phyloP scores from a whole-genome alignment of 2,329 filamentous ascomycete genomes.

The Bipolaris cookei region DNA sequence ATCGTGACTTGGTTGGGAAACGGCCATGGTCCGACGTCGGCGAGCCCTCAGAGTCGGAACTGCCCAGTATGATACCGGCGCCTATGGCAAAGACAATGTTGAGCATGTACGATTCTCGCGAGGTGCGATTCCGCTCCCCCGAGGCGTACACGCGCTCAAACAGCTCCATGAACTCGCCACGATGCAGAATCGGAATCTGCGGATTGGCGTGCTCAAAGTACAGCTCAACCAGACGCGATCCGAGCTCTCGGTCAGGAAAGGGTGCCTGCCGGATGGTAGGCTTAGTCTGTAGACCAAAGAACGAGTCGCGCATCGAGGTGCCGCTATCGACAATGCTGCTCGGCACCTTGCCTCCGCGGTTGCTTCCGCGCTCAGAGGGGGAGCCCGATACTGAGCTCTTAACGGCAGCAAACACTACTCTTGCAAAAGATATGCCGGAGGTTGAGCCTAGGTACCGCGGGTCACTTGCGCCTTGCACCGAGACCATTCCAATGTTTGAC shows the following conservation, averaged over 20 bases:
- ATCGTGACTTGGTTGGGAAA: constrained; percentile 35
- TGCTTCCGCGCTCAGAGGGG: constrained; percentile 67
- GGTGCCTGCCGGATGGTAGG: constrained; percentile 83
- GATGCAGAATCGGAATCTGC: constrained; percentile 90
- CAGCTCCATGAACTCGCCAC: constrained; percentile 86
- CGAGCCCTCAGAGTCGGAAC: constrained; percentile 47
- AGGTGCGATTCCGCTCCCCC: constrained; percentile 69
- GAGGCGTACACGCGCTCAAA: constrained; percentile 81
- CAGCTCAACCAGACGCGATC: constrained; percentile 73
- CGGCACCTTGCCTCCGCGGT: constrained; percentile 61
- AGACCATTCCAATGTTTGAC: constrained; percentile 75
- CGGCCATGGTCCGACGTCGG: constrained; percentile 38
- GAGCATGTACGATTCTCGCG: constrained; percentile 87
- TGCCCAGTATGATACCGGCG: constrained; percentile 83
- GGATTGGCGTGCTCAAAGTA: constrained; percentile 98
- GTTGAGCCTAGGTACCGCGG: constrained; percentile 82
- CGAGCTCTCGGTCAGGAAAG: constrained; percentile 81
- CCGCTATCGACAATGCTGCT: constrained; percentile 62
- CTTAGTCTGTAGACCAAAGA: constrained; percentile 93
- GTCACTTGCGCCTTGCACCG: constrained; percentile 78
- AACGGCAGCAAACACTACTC: constrained; percentile 92
- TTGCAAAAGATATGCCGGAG: constrained; percentile 90
- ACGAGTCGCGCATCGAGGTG: constrained; percentile 90
- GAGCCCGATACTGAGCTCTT: constrained; percentile 70
- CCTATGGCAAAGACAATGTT: constrained; percentile 99